Evolutionary conservation across 768 basidiomycete genomes (phyloP).

Genomic region (Termitomyces sp.): DNA sequence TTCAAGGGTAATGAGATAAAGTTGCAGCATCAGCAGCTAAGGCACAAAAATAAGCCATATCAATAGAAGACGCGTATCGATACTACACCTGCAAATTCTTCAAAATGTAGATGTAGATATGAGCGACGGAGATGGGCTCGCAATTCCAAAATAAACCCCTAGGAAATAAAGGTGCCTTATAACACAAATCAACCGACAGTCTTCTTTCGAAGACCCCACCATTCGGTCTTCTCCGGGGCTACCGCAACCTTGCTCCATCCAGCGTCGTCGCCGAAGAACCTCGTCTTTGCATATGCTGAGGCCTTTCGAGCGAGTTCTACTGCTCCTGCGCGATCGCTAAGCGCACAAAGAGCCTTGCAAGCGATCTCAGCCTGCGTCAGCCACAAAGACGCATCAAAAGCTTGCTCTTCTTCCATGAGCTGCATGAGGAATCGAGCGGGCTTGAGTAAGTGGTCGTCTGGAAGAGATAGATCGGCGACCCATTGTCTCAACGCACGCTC

Average conservation of each 20-base stretch:
- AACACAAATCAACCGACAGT: background rate
- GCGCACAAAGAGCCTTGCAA: conserved; percentile 18
- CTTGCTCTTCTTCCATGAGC: conserved; percentile 14
- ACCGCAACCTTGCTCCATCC: conserved; percentile 15
- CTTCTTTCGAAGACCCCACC: conserved; percentile 14
- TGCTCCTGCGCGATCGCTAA: conserved; percentile 11
- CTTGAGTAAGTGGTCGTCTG: conserved; percentile 9
- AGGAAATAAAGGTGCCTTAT: too few relatives aligned
- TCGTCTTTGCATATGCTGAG: conserved; percentile 2
- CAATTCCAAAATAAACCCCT: background rate
- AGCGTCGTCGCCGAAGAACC: conserved; percentile 5
- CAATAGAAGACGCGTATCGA: background rate
- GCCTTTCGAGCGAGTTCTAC: conserved; percentile 13
- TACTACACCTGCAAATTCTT: too few relatives aligned
- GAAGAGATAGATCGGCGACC: conserved; percentile 8
- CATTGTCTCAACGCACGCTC: conserved; percentile 8
- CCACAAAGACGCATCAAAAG: conserved; percentile 8
- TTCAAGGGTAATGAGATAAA: background rate
- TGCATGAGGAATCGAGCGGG: conserved; percentile 2
- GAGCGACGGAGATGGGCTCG: background rate
- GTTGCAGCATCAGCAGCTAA: background rate
- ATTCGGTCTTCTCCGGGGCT: conserved; percentile 14
- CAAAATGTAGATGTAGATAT: too few relatives aligned
- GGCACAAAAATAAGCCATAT: background rate
- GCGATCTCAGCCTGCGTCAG: conserved; percentile 8